Percentiles rank a stretch among this genome's conserved stretches.
These are phyloP conservation scores for Pseudoscleropodium purum DNA, from an alignment of 225 moss, liverwort and hornwort species.

Conservation along the genomic window DNA sequence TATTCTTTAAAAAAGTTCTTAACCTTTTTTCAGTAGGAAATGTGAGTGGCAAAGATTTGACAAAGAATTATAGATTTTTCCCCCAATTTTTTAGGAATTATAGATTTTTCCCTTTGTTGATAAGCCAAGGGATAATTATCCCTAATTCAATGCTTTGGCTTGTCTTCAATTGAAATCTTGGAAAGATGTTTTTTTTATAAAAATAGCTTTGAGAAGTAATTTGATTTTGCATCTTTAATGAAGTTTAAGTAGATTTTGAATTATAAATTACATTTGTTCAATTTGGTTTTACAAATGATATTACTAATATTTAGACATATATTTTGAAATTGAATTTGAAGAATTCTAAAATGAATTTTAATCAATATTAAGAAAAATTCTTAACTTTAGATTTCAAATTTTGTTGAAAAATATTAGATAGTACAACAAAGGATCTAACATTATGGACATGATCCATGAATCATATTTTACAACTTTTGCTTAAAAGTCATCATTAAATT, in stretches of 20 bases:
- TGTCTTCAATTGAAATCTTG: too few species aligned
- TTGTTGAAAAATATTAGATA: background rate
- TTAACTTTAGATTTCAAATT: background rate
- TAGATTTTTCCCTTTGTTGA: too few species aligned
- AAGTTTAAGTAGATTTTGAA: background rate
- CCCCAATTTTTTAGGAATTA: too few species aligned
- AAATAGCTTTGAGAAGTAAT: background rate
- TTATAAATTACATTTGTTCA: background rate
- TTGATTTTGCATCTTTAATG: background rate
- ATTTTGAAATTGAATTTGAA: background rate
- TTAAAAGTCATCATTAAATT: background rate
- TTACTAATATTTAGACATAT: background rate
- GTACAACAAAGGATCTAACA: background rate
- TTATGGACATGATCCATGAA: background rate
- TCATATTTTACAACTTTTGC: background rate
- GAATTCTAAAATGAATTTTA: background rate
- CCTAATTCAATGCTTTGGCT: too few species aligned
- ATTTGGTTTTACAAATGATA: background rate
- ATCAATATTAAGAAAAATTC: background rate
- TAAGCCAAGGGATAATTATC: too few species aligned
- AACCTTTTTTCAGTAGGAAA: too few species aligned
- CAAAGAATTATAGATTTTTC: too few species aligned
- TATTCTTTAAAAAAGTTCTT: too few species aligned
- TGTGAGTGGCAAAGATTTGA: too few species aligned
- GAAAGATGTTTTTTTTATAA: background rate